phyloP scores from a whole-genome alignment of 202 grass and related monocot species.

The Elaeis oleifera region DNA sequence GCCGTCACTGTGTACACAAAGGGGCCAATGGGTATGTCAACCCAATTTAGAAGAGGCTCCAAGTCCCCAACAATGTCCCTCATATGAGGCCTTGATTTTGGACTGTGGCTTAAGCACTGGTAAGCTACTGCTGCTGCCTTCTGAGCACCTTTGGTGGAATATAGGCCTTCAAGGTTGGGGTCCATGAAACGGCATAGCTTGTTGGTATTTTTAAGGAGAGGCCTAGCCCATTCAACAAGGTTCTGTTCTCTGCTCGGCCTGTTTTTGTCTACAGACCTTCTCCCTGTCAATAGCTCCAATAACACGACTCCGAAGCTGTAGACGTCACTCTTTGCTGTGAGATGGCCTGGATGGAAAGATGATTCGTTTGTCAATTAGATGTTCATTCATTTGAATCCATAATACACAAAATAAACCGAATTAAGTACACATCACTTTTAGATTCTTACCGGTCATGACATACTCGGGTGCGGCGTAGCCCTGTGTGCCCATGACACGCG shows the following conservation, averaged over 20 bases:
- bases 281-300: not conserved
- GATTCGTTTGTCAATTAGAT: not conserved
- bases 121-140: constrained; percentile 7
- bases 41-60: constrained; percentile 1
- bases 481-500: constrained; percentile 5
- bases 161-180: constrained; percentile 2
- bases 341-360: not conserved
- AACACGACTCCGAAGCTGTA: too few relatives aligned
- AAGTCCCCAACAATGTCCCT: not conserved
- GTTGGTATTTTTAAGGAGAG: not conserved
- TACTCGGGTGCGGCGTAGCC: constrained; percentile 7
- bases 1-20: not conserved
- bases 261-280: constrained; percentile 4
- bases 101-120: constrained; percentile 6
- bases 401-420: not conserved
- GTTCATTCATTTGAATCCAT: not conserved
- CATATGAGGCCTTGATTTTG: constrained; percentile 1
- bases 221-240: constrained; percentile 6
- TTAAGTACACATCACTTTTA: not conserved
- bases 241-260: constrained; percentile 1
- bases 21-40: not conserved
- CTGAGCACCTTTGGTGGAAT: constrained; percentile 4
- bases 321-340: not conserved
- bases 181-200: constrained; percentile 1
- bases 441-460: constrained; percentile 2